Evolutionary conservation across 2,329 filamentous ascomycete species (phyloP).

Genomic region (Fusarium chuoi): DNA sequence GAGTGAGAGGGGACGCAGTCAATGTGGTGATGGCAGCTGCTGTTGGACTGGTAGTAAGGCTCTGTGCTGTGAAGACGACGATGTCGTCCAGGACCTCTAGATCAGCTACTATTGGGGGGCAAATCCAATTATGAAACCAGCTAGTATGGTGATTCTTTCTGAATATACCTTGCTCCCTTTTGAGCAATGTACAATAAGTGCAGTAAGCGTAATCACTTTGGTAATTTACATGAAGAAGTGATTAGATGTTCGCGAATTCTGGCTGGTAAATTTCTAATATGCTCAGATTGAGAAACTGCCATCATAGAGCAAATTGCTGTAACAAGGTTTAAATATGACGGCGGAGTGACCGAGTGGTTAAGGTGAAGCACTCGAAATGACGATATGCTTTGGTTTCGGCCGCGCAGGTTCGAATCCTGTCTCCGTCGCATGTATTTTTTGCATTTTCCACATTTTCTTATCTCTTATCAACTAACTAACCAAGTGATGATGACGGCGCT

Average conservation of each 20-base stretch:
- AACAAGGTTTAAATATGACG: fast-evolving
- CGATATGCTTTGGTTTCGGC: conserved; percentile 4
- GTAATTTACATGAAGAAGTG: not conserved
- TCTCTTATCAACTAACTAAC: too few relatives aligned
- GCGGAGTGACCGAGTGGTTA: conserved; percentile 3
- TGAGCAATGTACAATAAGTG: not conserved
- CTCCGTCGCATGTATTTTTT: not conserved
- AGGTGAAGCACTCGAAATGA: not conserved
- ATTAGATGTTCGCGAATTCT: fast-evolving
- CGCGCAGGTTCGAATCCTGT: conserved; percentile 3
- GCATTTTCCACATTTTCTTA: fast-evolving
- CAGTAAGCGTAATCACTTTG: not conserved
- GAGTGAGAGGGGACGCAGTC: not conserved
- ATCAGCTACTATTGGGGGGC: not conserved
- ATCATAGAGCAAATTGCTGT: fast-evolving
- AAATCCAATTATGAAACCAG: fast-evolving
- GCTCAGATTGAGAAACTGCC: fast-evolving
- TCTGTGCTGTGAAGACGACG: fast-evolving
- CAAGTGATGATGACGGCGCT: too few relatives aligned
- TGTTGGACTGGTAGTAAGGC: not conserved
- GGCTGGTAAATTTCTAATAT: not conserved
- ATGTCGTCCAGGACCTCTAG: not conserved
- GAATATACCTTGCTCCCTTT: fast-evolving
- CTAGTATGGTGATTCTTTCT: fast-evolving
- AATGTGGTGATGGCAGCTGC: not conserved